Percentiles rank a stretch among this genome's conserved stretches.
Evolutionary conservation across 2,329 filamentous ascomycete species (phyloP).

Genomic region (Hysterium pulicare): DNA sequence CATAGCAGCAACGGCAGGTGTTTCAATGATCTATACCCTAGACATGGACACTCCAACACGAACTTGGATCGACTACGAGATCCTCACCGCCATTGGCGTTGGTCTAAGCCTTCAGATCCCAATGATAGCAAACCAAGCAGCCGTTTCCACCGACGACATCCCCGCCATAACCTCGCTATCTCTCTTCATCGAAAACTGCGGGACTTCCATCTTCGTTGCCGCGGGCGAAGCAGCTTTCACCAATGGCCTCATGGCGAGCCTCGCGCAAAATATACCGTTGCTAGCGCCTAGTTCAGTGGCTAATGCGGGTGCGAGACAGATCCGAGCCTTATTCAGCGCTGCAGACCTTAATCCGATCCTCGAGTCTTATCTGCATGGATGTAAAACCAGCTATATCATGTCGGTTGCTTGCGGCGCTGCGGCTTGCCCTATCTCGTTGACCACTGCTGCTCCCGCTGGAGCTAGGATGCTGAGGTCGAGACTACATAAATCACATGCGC

Average conservation of each 20-base stretch:
- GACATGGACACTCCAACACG: conserved; percentile 32
- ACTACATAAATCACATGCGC: conserved; percentile 5
- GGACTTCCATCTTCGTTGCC: conserved; percentile 42
- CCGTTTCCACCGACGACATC: conserved; percentile 36
- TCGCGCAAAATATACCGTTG: conserved; percentile 32
- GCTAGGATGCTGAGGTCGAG: conserved; percentile 13
- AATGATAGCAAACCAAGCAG: conserved; percentile 40
- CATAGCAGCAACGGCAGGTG: conserved; percentile 16
- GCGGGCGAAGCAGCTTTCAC: conserved; percentile 43
- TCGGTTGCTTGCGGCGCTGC: conserved; percentile 18
- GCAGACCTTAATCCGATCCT: conserved; percentile 19
- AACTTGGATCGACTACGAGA: conserved; percentile 50
- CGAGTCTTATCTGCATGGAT: conserved; percentile 23
- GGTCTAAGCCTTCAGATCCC: conserved; percentile 43
- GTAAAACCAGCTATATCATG: conserved; percentile 21
- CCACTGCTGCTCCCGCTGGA: conserved; percentile 16
- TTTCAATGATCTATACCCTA: conserved; percentile 32
- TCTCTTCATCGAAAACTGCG: conserved; percentile 43
- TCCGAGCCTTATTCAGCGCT: conserved; percentile 34
- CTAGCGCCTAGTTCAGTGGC: conserved; percentile 36
- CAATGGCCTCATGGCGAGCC: conserved; percentile 34
- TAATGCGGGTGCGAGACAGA: conserved; percentile 43
- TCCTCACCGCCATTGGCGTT: conserved; percentile 43
- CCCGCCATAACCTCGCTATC: conserved; percentile 39
- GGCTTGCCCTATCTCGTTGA: conserved; percentile 16